These are phyloP conservation scores for Pseudozyma tsukubaensis DNA, from an alignment of 1,284 basidiomycete genomes.

Conservation along the genomic window DNA sequence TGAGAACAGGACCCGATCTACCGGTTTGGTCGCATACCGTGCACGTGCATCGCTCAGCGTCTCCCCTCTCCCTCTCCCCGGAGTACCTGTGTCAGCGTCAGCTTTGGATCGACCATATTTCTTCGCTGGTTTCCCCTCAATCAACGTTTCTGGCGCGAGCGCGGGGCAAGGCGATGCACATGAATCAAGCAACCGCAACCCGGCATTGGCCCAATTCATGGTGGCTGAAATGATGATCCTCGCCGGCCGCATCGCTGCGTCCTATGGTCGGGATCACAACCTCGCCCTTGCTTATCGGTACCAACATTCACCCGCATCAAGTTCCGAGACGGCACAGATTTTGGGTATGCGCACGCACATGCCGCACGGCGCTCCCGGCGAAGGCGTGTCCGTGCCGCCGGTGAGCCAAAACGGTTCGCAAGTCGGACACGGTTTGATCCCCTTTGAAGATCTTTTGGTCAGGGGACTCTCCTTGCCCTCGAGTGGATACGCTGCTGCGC, in stretches of 20 bases:
- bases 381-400: conserved; percentile 29
- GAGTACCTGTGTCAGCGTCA: conserved; percentile 3
- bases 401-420: neutral
- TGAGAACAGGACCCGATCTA: conserved; percentile 20
- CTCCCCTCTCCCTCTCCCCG: conserved; percentile 36
- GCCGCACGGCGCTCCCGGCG: conserved; percentile 10
- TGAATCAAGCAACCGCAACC: no score
- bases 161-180: no score
- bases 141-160: conserved; percentile 8
- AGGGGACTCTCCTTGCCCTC: conserved; percentile 17
- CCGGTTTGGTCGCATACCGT: conserved; percentile 11
- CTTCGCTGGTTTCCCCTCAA: conserved; percentile 52
- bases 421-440: conserved; percentile 36
- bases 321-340: conserved; percentile 57
- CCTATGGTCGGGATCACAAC: conserved; percentile 76
- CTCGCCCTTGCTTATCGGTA: conserved; percentile 79
- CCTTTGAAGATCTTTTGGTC: conserved; percentile 28
- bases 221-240: conserved; percentile 87
- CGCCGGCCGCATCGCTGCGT: conserved; percentile 81
- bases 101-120: conserved; percentile 32
- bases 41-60: conserved; percentile 3
- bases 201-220: conserved; percentile 67
- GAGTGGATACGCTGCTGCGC: conserved; percentile 52
- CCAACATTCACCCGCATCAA: conserved; percentile 69
- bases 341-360: conserved; percentile 58